Conservation (phyloP, 2,329 filamentous ascomycete species). For the Stromatinia cepivora region DNA sequence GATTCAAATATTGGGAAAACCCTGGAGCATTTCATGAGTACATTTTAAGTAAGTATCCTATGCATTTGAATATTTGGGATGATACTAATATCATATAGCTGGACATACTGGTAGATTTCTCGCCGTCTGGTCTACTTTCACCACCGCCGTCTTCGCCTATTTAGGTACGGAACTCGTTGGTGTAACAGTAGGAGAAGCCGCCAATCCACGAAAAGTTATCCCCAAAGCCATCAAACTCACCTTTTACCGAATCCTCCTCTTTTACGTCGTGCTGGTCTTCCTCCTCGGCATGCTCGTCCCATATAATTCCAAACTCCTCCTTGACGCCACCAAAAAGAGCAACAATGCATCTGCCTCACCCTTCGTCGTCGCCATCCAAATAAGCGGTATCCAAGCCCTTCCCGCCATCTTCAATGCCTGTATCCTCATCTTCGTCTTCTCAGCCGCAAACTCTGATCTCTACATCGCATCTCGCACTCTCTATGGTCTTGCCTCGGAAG, state of each 20-base stretch:
- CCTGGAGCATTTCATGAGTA: conserved; percentile 48
- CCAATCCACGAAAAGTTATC: conserved; percentile 63
- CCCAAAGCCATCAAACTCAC: conserved; percentile 63
- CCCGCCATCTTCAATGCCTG: conserved; percentile 69
- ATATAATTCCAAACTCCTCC: conserved; percentile 61
- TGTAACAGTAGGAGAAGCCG: conserved; percentile 64
- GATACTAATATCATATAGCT: conserved; percentile 43
- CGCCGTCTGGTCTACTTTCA: conserved; percentile 56
- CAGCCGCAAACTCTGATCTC: conserved; percentile 58
- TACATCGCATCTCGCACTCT: conserved; percentile 70
- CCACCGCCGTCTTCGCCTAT: conserved; percentile 58
- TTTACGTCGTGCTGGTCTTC: conserved; percentile 61
- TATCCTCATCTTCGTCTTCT: conserved; percentile 67
- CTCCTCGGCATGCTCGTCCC: conserved; percentile 63
- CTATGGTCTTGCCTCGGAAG: conserved; percentile 65
- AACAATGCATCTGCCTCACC: conserved; percentile 49
- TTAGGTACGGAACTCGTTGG: conserved; percentile 62
- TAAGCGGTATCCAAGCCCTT: conserved; percentile 62
- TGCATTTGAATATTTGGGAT: background rate
- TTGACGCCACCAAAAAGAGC: conserved; percentile 47
- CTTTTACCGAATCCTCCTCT: conserved; percentile 60
- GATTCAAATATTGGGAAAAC: conserved; percentile 52
- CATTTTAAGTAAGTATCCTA: conserved; percentile 29
- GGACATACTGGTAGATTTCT: conserved; percentile 53
- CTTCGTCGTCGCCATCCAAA: conserved; percentile 60